Percentiles rank a stretch among this genome's conserved stretches.
These are phyloP conservation scores for Nicotiana paniculata DNA, from an alignment of 257 asterid genomes.

Conservation along the genomic window DNA sequence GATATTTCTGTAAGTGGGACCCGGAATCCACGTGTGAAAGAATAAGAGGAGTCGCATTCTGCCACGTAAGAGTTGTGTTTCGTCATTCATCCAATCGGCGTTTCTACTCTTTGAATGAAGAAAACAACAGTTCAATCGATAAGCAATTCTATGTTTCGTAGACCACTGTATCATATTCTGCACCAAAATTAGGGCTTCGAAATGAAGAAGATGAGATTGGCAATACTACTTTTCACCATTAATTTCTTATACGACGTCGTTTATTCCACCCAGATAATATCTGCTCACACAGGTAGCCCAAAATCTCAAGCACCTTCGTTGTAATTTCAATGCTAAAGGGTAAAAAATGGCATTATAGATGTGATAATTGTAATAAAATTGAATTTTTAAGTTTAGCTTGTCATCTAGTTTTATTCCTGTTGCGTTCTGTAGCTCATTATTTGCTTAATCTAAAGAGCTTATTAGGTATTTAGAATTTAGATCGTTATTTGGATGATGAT, in stretches of 20 bases:
- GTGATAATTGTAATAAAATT: neutral
- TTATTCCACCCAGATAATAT: slow-evolving; percentile 21
- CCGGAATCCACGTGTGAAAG: too few species aligned
- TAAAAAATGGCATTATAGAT: neutral
- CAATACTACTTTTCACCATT: slow-evolving; percentile 12
- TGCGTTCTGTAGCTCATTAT: neutral
- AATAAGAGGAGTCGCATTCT: neutral
- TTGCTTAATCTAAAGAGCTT: neutral
- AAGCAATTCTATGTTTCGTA: slow-evolving; percentile 8
- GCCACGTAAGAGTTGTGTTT: too few species aligned
- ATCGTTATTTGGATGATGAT: neutral
- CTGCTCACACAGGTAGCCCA: slow-evolving; percentile 19
- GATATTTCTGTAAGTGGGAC: too few species aligned
- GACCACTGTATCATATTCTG: neutral
- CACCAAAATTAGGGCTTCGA: slow-evolving; percentile 10
- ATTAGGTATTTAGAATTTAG: neutral
- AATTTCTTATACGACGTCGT: slow-evolving; percentile 5
- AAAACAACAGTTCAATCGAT: neutral
- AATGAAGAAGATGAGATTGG: slow-evolving; percentile 15
- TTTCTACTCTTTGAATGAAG: neutral
- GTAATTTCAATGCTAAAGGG: neutral
- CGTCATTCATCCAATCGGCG: too few species aligned
- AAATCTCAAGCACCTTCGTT: neutral
- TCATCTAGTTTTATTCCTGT: neutral
- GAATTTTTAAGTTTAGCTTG: neutral